Evolutionary conservation across 2,329 filamentous ascomycete species (phyloP), one percentile per base, ranked within the genome.

Genomic region (Penicillium sclerotigenum): DNA sequence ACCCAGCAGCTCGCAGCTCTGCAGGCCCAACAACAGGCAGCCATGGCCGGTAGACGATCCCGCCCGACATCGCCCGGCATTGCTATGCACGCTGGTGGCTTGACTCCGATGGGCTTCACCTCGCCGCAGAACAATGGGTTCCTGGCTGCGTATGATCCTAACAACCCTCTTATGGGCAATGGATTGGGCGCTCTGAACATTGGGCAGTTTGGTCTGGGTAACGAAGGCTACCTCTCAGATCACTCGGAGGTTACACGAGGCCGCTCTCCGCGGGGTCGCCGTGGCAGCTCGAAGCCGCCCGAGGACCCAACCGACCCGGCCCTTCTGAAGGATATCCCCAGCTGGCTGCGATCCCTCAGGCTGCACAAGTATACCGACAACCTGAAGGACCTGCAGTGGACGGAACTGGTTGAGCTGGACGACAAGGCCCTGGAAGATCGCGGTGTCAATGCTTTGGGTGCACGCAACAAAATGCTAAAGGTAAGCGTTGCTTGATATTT

Each of bases 281-380:
- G 94, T 65, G 94, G 94, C 62, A 97, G 88, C 80, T 96, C 91
- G 41, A 99, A 97, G 82, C 94, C 94, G 29, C 94, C 94, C 45
- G 94, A 99, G 80, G 94, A 99, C 69, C 94, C 94, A 4, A 97
- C 93, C 20, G 94, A 99, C 74, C 88, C 89, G 16, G 86, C 83
- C 40, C 83, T 99, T 58, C 82, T 99, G 65, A 90, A 96, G 76
- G 94, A 99, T 70, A 97, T 99, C 65, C 93, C 94, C 52, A 89
- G 87, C 73, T 99, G 94, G 94, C 83, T 99, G 68, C 87, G 94
- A 72, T 97, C 91, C 73, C 82, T 97, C 71, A 87, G 94, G 58
- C 81, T 99, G 68, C 94, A 99, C 81, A 99, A 99, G 80, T 99
- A 99, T 77, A 99, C 94, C 10, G 94, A 99, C 65, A 95, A 97